These are phyloP conservation scores for Zalaria sp. DNA, from an alignment of 2,329 filamentous ascomycete species.

Conservation along the genomic window DNA sequence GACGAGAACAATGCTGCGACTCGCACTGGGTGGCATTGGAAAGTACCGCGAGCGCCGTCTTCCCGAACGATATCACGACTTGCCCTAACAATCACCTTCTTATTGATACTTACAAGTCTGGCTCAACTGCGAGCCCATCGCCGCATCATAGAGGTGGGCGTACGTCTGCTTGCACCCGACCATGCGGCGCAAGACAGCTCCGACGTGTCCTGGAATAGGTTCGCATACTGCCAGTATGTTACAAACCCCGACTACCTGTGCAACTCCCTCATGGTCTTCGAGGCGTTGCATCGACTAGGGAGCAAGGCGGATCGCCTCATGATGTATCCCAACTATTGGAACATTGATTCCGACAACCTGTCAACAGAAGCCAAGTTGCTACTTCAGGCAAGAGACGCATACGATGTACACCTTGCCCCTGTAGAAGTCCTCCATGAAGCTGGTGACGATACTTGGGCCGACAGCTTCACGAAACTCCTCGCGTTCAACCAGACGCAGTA, in stretches of 20 bases:
- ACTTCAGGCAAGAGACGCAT: conserved; percentile 28
- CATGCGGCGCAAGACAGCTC: too few species aligned
- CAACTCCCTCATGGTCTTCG: conserved; percentile 31
- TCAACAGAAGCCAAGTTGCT: conserved; percentile 8
- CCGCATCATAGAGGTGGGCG: too few species aligned
- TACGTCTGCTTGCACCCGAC: too few species aligned
- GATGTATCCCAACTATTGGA: conserved; percentile 28
- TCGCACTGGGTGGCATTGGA: too few species aligned
- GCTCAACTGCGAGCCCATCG: too few species aligned
- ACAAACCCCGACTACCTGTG: conserved; percentile 28
- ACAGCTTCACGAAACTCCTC: conserved; percentile 53
- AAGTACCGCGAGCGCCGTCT: too few species aligned
- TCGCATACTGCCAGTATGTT: conserved; percentile 30
- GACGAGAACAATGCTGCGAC: too few species aligned
- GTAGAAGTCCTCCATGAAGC: conserved; percentile 22
- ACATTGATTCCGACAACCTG: not conserved
- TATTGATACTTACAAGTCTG: too few species aligned
- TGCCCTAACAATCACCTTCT: too few species aligned
- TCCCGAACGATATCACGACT: too few species aligned
- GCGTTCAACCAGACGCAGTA: conserved; percentile 56
- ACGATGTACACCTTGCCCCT: conserved; percentile 36
- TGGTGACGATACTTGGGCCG: conserved; percentile 38
- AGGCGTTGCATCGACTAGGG: conserved; percentile 25
- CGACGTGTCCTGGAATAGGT: conserved; percentile 17
- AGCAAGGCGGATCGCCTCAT: conserved; percentile 32